These are phyloP conservation scores for Neurospora sp. DNA, from an alignment of 495 filamentous ascomycete species.

Conservation along the genomic window DNA sequence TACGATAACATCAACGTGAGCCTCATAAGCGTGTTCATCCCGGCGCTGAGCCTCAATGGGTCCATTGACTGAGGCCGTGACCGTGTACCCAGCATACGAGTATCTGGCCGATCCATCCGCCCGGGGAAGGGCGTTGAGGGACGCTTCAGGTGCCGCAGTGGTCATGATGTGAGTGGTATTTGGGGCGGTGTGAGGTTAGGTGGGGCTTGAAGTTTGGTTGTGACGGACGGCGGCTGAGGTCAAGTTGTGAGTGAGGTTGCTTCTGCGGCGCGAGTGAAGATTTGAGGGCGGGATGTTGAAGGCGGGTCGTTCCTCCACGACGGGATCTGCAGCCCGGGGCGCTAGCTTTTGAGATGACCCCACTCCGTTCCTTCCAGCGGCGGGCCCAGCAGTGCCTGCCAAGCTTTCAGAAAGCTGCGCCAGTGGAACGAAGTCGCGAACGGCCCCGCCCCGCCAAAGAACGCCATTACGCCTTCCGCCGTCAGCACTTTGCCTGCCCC, in stretches of 20 bases:
- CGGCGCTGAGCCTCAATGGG: constrained; percentile 83
- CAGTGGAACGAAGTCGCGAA: background rate
- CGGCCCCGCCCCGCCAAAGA: background rate
- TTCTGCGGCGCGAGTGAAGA: constrained; percentile 1
- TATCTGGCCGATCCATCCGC: constrained; percentile 86
- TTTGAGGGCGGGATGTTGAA: constrained; percentile 1
- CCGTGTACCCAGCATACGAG: constrained; percentile 63
- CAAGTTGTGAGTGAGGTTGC: background rate
- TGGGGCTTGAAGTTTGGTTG: background rate
- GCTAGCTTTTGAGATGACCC: background rate
- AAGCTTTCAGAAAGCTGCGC: background rate
- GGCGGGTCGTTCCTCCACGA: background rate
- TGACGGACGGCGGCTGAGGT: background rate
- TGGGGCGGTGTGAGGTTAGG: background rate
- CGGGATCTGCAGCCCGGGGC: background rate
- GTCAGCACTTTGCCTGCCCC: background rate
- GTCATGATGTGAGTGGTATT: constrained; percentile 27
- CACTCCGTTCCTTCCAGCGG: background rate
- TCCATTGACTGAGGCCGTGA: constrained; percentile 80
- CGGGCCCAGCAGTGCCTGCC: background rate
- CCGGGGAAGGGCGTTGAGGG: constrained; percentile 51
- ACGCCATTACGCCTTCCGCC: background rate
- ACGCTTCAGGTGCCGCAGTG: constrained; percentile 33
- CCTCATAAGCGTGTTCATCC: constrained; percentile 83
- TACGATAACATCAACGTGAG: constrained; percentile 80